Evolutionary conservation across 495 filamentous ascomycete species (phyloP).

Genomic region (Trichoderma parareesei): DNA sequence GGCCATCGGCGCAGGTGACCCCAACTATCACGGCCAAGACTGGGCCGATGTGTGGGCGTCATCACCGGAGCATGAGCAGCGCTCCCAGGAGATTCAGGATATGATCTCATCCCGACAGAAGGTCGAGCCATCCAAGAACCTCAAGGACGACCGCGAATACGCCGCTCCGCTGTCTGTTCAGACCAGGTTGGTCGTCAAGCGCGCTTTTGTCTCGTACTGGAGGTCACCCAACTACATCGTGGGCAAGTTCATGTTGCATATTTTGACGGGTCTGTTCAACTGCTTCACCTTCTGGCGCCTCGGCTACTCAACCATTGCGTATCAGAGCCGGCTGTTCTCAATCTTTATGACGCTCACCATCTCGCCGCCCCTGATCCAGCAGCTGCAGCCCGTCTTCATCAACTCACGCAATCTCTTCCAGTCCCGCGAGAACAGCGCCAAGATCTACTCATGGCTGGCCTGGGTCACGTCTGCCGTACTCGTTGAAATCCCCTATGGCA

Average conservation of each 20-base stretch:
- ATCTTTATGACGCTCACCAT: slow-evolving; percentile 59
- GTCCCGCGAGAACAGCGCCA: slow-evolving; percentile 61
- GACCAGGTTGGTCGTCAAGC: slow-evolving; percentile 34
- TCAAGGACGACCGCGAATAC: slow-evolving; percentile 28
- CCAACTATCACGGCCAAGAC: slow-evolving; percentile 56
- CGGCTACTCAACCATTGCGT: slow-evolving; percentile 52
- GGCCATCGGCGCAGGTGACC: slow-evolving; percentile 59
- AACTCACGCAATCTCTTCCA: slow-evolving; percentile 61
- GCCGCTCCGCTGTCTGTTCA: slow-evolving; percentile 30
- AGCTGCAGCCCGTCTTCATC: slow-evolving; percentile 65
- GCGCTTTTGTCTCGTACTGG: slow-evolving; percentile 69
- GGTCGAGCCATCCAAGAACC: slow-evolving; percentile 13
- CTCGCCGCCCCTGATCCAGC: slow-evolving; percentile 38
- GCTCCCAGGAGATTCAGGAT: slow-evolving; percentile 54
- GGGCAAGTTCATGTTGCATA: slow-evolving; percentile 41
- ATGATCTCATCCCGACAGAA: slow-evolving; percentile 38
- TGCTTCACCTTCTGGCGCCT: slow-evolving; percentile 72
- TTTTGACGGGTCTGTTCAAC: slow-evolving; percentile 50
- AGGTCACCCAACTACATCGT: slow-evolving; percentile 64
- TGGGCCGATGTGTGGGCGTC: slow-evolving; percentile 72
- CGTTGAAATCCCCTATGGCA: slow-evolving; percentile 49
- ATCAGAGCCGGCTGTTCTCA: slow-evolving; percentile 66
- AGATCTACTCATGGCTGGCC: slow-evolving; percentile 66
- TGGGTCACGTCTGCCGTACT: slow-evolving; percentile 44
- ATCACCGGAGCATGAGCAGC: slow-evolving; percentile 52